Conservation (phyloP, 805 yeast genomes). For the Candida coleopterorum region DNA sequence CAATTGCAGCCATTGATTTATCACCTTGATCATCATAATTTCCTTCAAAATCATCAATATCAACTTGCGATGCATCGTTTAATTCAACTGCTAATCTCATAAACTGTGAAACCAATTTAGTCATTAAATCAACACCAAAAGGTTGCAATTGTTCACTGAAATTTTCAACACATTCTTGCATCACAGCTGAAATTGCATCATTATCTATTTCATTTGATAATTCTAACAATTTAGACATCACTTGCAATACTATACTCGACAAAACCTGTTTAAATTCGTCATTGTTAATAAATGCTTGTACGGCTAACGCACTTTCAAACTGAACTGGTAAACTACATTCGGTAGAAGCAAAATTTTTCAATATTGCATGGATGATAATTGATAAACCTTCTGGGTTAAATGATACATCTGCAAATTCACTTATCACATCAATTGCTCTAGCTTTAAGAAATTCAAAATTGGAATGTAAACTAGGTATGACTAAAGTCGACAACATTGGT, state of each 20-base stretch:
- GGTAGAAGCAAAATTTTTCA: slow-evolving; percentile 21
- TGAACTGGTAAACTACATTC: slow-evolving; percentile 60
- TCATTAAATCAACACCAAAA: slow-evolving; percentile 57
- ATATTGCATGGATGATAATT: slow-evolving; percentile 29
- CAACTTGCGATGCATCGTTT: slow-evolving; percentile 45
- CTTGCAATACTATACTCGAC: slow-evolving; percentile 63
- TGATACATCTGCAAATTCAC: slow-evolving; percentile 59
- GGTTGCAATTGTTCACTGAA: slow-evolving; percentile 86
- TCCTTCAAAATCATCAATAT: slow-evolving; percentile 23
- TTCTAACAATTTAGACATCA: slow-evolving; percentile 73
- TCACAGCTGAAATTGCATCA: slow-evolving; percentile 82
- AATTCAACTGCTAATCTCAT: slow-evolving; percentile 35
- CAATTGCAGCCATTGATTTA: slow-evolving; percentile 77
- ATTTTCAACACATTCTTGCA: slow-evolving; percentile 92
- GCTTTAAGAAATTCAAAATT: slow-evolving; percentile 67
- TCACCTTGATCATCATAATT: slow-evolving; percentile 43
- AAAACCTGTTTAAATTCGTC: slow-evolving; percentile 66
- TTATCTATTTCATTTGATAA: slow-evolving; percentile 79
- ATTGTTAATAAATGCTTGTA: slow-evolving; percentile 70
- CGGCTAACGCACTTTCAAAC: slow-evolving; percentile 78
- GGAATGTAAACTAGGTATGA: slow-evolving; percentile 69
- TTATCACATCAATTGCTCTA: slow-evolving; percentile 61
- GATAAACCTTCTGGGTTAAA: slow-evolving; percentile 32
- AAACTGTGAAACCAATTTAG: slow-evolving; percentile 67
- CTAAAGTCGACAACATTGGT: slow-evolving; percentile 53